phyloP scores from a whole-genome alignment of 2,329 filamentous ascomycete genomes.

The Aspergillus transmontanensis region DNA sequence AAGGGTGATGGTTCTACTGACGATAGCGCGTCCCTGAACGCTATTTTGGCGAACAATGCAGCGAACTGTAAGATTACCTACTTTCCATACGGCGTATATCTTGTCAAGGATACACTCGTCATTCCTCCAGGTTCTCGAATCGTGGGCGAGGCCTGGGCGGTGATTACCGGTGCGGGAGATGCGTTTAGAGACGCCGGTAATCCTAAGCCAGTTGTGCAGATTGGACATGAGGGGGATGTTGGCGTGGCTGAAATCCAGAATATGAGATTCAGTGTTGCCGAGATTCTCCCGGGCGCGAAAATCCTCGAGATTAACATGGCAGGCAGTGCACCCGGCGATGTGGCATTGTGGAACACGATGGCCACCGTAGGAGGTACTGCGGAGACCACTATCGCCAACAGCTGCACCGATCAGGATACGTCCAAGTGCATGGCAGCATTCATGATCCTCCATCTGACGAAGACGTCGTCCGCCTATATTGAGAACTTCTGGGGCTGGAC shows the following conservation, averaged over 20 bases:
- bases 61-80: constrained; percentile 35
- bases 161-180: constrained; percentile 52
- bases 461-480: constrained; percentile 52
- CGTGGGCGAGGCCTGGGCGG: constrained; percentile 58
- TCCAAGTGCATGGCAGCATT: constrained; percentile 53
- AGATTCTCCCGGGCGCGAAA: constrained; percentile 48
- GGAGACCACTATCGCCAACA: constrained; percentile 41
- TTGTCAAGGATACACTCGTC: constrained; percentile 50
- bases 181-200: constrained; percentile 48
- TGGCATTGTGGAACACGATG: constrained; percentile 54
- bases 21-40: constrained; percentile 42
- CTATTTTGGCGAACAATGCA: constrained; percentile 34
- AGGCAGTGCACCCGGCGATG: constrained; percentile 49
- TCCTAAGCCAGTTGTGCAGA: constrained; percentile 53
- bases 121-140: constrained; percentile 54
- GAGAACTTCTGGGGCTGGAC: constrained; percentile 59
- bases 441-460: constrained; percentile 55
- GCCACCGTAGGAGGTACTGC: constrained; percentile 52
- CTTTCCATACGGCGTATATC: constrained; percentile 39
- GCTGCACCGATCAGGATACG: constrained; percentile 40
- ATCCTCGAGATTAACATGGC: constrained; percentile 57
- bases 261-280: constrained; percentile 55
- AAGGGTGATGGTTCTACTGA: constrained; percentile 48
- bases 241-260: constrained; percentile 56
- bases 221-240: constrained; percentile 55